phyloP scores from a whole-genome alignment of 768 basidiomycete species.

The Tubosaeta sp. region DNA sequence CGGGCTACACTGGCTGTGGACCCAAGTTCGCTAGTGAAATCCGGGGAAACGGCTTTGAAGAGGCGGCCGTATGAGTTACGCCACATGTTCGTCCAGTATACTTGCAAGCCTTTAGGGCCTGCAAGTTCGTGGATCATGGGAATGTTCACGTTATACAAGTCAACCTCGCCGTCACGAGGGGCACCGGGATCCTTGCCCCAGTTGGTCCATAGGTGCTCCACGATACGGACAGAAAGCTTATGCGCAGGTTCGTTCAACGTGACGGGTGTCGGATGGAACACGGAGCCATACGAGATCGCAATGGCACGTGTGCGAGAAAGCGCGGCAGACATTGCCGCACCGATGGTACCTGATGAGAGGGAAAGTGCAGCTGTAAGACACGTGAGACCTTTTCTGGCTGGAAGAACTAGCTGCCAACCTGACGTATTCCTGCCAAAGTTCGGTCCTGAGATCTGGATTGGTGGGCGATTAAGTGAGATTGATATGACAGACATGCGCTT shows the following conservation, averaged over 20 bases:
- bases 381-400: slow-evolving; percentile 1
- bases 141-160: slow-evolving; percentile 85
- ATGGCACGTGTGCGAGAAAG: slow-evolving; percentile 71
- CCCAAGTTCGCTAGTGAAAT: slow-evolving; percentile 28
- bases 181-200: slow-evolving; percentile 74
- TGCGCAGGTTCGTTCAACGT: slow-evolving; percentile 69
- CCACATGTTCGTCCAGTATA: slow-evolving; percentile 83
- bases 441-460: slow-evolving; percentile 70
- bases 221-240: slow-evolving; percentile 58
- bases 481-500: slow-evolving; percentile 21
- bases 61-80: slow-evolving; percentile 78
- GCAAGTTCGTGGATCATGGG: slow-evolving; percentile 71
- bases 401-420: slow-evolving; percentile 38
- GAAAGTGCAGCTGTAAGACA: slow-evolving; percentile 66
- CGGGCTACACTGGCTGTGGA: slow-evolving; percentile 2
- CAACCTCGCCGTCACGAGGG: slow-evolving; percentile 59
- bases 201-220: slow-evolving; percentile 72
- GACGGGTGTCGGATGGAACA: slow-evolving; percentile 62
- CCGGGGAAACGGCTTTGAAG: slow-evolving; percentile 55
- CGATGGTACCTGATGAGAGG: slow-evolving; percentile 89
- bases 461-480: neutral
- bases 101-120: slow-evolving; percentile 53
- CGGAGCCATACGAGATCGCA: slow-evolving; percentile 84
- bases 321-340: slow-evolving; percentile 80
- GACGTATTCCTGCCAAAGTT: slow-evolving; percentile 85